A percentile compares a stretch with the other conserved stretches of the same genome.
phyloP scores from a whole-genome alignment of 2,329 filamentous ascomycete species.

The Fusarium drepaniforme region DNA sequence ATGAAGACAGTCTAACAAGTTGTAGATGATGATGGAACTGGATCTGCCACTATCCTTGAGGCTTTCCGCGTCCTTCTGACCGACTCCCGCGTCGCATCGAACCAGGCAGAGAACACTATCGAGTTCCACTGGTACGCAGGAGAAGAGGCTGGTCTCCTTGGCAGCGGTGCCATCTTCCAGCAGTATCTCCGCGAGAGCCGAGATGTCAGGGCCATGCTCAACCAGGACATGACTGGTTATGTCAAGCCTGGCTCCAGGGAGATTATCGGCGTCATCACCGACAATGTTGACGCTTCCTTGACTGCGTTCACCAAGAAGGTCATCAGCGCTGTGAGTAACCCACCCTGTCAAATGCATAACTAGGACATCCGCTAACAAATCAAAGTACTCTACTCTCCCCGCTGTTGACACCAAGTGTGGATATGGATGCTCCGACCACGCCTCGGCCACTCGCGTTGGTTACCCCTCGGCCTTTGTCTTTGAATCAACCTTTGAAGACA shows the following conservation, averaged over 20 bases:
- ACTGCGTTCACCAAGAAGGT: conserved; percentile 54
- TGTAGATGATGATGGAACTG: conserved; percentile 41
- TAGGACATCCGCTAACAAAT: background rate
- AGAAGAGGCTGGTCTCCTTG: conserved; percentile 83
- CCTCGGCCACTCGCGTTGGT: conserved; percentile 74
- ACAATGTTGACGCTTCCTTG: conserved; percentile 52
- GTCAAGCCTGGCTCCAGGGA: conserved; percentile 45
- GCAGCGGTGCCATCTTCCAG: conserved; percentile 68
- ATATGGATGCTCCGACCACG: conserved; percentile 72
- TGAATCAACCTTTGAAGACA: conserved; percentile 69
- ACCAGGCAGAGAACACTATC: conserved; percentile 76
- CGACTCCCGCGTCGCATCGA: conserved; percentile 70
- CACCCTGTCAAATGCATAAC: background rate
- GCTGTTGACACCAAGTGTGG: conserved; percentile 63
- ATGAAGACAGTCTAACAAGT: background rate
- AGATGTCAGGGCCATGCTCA: conserved; percentile 56
- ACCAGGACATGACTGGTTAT: conserved; percentile 60
- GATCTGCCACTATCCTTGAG: conserved; percentile 78
- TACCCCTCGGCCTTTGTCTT: conserved; percentile 76
- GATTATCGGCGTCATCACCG: conserved; percentile 54
- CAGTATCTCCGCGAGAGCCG: conserved; percentile 49
- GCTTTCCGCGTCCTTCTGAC: conserved; percentile 78
- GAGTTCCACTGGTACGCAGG: conserved; percentile 92
- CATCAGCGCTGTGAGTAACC: conserved; percentile 41
- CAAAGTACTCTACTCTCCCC: conserved; percentile 52